phyloP scores from a whole-genome alignment of 371 early-diverging fungal genomes.

The Circinella umbellata region DNA sequence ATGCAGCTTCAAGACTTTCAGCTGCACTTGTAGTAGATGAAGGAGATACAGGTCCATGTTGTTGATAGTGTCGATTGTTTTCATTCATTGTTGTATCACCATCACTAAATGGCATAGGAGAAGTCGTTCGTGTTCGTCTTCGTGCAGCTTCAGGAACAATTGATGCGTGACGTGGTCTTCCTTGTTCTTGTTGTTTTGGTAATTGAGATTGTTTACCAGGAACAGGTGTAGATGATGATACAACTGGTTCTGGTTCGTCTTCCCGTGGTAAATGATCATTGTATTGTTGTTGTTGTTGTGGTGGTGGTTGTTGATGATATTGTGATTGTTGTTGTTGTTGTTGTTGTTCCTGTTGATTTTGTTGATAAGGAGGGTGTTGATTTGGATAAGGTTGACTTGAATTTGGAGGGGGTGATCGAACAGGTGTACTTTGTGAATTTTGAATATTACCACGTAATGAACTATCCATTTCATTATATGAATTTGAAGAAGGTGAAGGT shows the following conservation, averaged over 20 bases:
- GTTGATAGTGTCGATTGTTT: constrained; percentile 29
- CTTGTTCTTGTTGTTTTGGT: constrained; percentile 3
- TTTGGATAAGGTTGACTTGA: constrained; percentile 8
- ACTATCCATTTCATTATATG: constrained; percentile 12
- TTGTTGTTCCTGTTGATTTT: neutral
- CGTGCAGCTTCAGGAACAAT: constrained; percentile 54
- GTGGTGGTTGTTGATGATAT: constrained; percentile 25
- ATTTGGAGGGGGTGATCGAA: constrained; percentile 18
- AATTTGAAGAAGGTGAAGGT: constrained; percentile 21
- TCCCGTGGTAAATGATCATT: constrained; percentile 13
- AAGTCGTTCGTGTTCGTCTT: constrained; percentile 47
- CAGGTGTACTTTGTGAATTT: constrained; percentile 27
- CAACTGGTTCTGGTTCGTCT: constrained; percentile 17
- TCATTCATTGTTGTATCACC: constrained; percentile 22
- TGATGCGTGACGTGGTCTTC: constrained; percentile 50
- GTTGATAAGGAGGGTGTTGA: constrained; percentile 10
- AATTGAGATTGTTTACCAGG: constrained; percentile 8
- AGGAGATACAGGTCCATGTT: constrained; percentile 29
- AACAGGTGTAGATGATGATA: constrained; percentile 21
- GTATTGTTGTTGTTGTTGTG: constrained; percentile 15
- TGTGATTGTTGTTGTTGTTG: constrained; percentile 11
- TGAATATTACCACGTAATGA: constrained; percentile 11
- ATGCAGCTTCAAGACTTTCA: constrained; percentile 17
- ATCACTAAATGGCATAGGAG: constrained; percentile 42
- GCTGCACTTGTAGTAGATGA: constrained; percentile 26